Evolutionary conservation across 805 yeast species (phyloP).

Genomic region (Ascoidea rubescens): DNA sequence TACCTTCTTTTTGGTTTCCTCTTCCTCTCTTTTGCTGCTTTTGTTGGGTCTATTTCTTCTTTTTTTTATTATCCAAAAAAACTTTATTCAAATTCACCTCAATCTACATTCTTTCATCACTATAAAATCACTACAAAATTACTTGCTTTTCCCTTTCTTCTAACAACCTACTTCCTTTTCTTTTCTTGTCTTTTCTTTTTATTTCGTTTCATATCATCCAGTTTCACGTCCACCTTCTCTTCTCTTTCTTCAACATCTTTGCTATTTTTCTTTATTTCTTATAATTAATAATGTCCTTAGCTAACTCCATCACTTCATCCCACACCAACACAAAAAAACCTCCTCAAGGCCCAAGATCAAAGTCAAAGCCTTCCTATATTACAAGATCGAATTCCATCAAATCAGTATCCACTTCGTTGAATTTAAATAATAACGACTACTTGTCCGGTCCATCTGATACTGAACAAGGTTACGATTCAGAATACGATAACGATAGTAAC

Average conservation of each 20-base stretch:
- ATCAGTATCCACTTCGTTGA: background rate
- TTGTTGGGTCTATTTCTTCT: no score
- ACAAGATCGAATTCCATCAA: background rate
- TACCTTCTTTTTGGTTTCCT: no score
- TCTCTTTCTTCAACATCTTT: background rate
- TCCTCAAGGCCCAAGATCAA: background rate
- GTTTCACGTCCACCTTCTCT: background rate
- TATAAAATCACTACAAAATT: no score
- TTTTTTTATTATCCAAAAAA: no score
- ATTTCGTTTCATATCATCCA: background rate
- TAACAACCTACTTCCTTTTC: background rate
- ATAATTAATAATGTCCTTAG: background rate
- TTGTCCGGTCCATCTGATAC: background rate
- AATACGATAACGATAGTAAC: background rate
- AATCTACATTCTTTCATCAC: no score
- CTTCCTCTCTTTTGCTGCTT: no score
- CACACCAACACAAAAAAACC: background rate
- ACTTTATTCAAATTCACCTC: no score
- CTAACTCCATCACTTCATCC: background rate
- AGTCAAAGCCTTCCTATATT: background rate
- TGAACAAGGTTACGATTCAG: background rate
- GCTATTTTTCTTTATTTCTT: no score
- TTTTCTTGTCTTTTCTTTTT: background rate
- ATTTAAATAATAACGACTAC: no score
- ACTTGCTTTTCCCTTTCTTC: background rate